Conservation (phyloP, 2,329 filamentous ascomycete species). For the Phoma sp. region DNA sequence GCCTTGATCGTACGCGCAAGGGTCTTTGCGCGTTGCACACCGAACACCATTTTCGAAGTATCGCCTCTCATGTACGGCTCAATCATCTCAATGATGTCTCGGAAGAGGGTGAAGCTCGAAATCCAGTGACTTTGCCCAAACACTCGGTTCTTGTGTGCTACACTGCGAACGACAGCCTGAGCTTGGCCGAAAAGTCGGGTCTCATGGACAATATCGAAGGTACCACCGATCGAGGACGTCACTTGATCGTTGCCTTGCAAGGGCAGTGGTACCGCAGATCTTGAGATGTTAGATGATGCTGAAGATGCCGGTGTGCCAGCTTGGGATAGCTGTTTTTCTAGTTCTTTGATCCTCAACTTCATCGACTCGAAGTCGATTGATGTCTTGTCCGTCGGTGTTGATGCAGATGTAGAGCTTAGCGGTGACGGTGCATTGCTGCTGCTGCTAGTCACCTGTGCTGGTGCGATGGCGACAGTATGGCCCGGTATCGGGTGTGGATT, state of each 20-base stretch:
- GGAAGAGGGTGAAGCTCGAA: conserved; percentile 53
- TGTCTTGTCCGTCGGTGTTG: conserved; percentile 25
- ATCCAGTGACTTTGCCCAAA: conserved; percentile 66
- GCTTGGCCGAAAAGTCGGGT: conserved; percentile 37
- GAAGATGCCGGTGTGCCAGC: conserved; percentile 10
- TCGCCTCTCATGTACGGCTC: conserved; percentile 51
- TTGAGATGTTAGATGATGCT: conserved; percentile 5
- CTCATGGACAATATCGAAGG: conserved; percentile 53
- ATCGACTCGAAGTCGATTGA: conserved; percentile 48
- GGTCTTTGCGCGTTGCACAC: conserved; percentile 59
- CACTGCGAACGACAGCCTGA: conserved; percentile 49
- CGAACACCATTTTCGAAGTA: conserved; percentile 42
- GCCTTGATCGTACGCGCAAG: conserved; percentile 61
- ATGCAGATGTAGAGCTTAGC: conserved; percentile 14
- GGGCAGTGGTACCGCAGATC: conserved; percentile 26
- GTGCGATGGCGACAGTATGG: conserved; percentile 20
- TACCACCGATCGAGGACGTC: conserved; percentile 47
- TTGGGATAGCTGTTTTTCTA: conserved; percentile 51
- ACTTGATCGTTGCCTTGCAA: conserved; percentile 47
- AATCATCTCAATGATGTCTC: conserved; percentile 54
- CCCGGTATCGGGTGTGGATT: background rate
- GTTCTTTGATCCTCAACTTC: conserved; percentile 49
- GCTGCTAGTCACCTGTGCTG: background rate
- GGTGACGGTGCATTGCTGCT: background rate
- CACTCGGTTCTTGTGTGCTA: conserved; percentile 62